Conservation (phyloP, 305 asterid genomes). For the Fraxinus latifolia region DNA sequence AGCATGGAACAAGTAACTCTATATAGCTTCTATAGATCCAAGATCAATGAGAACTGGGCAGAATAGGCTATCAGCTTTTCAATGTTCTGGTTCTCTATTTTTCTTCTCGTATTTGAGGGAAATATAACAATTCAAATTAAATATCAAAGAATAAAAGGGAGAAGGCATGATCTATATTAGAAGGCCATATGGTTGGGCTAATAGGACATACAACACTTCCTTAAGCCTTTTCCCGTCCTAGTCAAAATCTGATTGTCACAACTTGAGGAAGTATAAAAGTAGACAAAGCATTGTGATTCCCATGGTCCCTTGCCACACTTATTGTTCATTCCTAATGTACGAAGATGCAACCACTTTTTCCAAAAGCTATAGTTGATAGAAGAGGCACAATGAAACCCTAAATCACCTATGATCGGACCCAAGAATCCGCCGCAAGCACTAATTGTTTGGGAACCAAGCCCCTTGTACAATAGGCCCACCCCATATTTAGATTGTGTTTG, state of each 20-base stretch:
- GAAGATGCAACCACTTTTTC: neutral
- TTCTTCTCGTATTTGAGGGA: neutral
- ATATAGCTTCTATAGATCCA: neutral
- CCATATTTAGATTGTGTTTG: neutral
- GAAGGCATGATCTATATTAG: neutral
- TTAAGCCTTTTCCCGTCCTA: neutral
- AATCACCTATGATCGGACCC: neutral
- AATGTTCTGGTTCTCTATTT: neutral
- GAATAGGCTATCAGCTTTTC: neutral
- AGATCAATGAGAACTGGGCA: neutral
- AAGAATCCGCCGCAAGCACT: neutral
- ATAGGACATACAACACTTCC: neutral
- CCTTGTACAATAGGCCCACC: neutral
- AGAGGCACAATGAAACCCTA: neutral
- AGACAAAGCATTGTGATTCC: neutral
- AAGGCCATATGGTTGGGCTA: neutral
- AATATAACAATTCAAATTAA: neutral
- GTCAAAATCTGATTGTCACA: neutral
- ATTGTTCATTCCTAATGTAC: neutral
- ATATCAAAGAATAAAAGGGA: neutral
- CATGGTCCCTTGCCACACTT: neutral
- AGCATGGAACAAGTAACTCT: neutral
- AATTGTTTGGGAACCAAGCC: neutral
- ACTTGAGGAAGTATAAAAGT: neutral
- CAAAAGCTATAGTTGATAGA: neutral